These are phyloP conservation scores for Sclerotinia trifoliorum DNA, from an alignment of 2,329 filamentous ascomycete genomes.

Conservation along the genomic window DNA sequence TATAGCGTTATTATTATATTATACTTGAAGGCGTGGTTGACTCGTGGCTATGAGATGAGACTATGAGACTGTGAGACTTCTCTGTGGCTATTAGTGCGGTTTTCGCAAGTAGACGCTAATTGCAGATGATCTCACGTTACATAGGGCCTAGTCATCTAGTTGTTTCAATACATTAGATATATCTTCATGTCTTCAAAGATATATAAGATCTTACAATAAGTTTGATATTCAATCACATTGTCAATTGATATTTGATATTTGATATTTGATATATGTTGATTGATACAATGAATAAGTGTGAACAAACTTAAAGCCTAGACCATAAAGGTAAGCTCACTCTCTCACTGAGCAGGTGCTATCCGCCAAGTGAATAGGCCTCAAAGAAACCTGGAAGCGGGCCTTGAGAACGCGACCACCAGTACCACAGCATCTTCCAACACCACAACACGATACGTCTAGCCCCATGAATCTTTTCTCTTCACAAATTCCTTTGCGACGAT, in stretches of 20 bases:
- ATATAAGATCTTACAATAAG: no score
- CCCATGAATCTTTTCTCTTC: background rate
- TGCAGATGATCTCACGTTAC: background rate
- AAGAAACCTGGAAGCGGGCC: conserved; percentile 12
- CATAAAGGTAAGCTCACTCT: background rate
- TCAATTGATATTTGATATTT: background rate
- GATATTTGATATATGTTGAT: no score
- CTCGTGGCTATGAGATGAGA: background rate
- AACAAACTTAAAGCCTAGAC: background rate
- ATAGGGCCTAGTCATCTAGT: background rate
- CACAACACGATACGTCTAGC: background rate
- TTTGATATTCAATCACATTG: background rate
- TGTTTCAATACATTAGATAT: background rate
- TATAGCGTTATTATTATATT: no score
- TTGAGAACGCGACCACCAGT: background rate
- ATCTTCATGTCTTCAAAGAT: background rate
- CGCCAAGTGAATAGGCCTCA: conserved; percentile 1
- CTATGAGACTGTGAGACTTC: background rate
- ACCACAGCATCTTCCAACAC: background rate
- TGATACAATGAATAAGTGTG: background rate
- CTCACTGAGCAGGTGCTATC: conserved; percentile 1
- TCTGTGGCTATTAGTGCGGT: background rate
- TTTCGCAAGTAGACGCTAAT: background rate
- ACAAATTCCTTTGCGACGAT: background rate
- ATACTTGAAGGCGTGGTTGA: background rate